Evolutionary conservation across 2,329 filamentous ascomycete species (phyloP).

Genomic region (Aspergillus ustus): DNA sequence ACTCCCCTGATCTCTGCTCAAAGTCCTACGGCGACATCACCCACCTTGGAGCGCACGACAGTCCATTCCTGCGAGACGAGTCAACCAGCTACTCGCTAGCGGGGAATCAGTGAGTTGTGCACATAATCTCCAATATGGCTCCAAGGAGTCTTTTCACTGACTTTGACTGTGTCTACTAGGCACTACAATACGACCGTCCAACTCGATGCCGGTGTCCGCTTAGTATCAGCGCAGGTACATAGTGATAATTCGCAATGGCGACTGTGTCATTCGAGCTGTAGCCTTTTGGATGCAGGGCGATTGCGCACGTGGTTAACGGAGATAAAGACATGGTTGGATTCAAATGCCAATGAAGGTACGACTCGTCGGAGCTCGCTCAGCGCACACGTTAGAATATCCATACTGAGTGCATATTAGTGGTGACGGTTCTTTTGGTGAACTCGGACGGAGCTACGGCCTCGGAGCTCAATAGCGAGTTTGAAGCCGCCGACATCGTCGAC

Average conservation of each 20-base stretch:
- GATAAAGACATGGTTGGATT: conserved; percentile 71
- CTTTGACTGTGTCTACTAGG: conserved; percentile 24
- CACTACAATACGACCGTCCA: conserved; percentile 71
- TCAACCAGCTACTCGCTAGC: conserved; percentile 65
- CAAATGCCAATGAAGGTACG: conserved; percentile 66
- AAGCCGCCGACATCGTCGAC: conserved; percentile 62
- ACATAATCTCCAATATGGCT: background rate
- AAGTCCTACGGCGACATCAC: conserved; percentile 76
- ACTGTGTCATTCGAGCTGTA: conserved; percentile 72
- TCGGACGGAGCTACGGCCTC: conserved; percentile 62
- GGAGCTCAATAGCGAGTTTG: conserved; percentile 60
- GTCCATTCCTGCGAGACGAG: conserved; percentile 70
- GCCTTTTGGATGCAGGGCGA: conserved; percentile 69
- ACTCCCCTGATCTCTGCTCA: conserved; percentile 74
- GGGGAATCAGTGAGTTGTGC: conserved; percentile 67
- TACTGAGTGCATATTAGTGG: conserved; percentile 50
- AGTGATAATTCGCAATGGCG: conserved; percentile 61
- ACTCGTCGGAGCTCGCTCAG: background rate
- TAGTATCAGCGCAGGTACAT: conserved; percentile 76
- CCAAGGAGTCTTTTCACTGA: background rate
- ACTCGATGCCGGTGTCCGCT: conserved; percentile 70
- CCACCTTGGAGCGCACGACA: conserved; percentile 77
- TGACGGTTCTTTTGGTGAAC: conserved; percentile 76
- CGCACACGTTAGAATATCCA: background rate
- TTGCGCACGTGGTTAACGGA: conserved; percentile 66